phyloP scores from a whole-genome alignment of 1,284 basidiomycete genomes.

The Takashimella tepidaria region DNA sequence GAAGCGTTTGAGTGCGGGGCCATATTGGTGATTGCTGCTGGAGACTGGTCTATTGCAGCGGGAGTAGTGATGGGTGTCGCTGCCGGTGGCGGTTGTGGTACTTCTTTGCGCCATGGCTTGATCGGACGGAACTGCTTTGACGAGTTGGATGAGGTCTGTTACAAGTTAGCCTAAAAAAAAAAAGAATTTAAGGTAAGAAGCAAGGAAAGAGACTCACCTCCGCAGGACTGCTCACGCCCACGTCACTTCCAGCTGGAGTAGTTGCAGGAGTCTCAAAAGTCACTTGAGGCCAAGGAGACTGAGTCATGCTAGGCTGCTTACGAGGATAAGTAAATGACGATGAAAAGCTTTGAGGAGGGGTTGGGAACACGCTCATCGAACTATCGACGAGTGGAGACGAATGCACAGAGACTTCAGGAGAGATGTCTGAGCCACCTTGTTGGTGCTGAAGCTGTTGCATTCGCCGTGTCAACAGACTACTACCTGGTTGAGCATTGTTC shows the following conservation, averaged over 20 bases:
- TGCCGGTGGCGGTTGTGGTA: slow-evolving; percentile 17
- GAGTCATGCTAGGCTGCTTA: slow-evolving; percentile 3
- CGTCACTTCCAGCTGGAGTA: slow-evolving; percentile 32
- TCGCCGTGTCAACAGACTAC: slow-evolving; percentile 31
- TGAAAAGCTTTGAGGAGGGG: slow-evolving; percentile 17
- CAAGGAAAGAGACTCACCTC: slow-evolving; percentile 19
- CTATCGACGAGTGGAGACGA: background rate
- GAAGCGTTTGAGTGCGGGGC: slow-evolving; percentile 1
- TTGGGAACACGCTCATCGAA: slow-evolving; percentile 9
- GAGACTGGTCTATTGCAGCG: slow-evolving; percentile 6
- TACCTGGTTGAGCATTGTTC: background rate
- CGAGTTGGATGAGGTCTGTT: slow-evolving; percentile 8
- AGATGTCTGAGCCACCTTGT: slow-evolving; percentile 2
- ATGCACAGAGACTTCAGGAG: slow-evolving; percentile 1
- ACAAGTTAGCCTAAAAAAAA: too few species aligned
- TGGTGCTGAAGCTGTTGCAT: slow-evolving; percentile 24
- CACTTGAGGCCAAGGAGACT: slow-evolving; percentile 20
- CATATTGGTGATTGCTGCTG: slow-evolving; percentile 2
- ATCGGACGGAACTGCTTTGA: slow-evolving; percentile 15
- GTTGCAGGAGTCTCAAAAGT: slow-evolving; percentile 30
- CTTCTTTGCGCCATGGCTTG: slow-evolving; percentile 21
- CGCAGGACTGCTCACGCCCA: slow-evolving; percentile 26
- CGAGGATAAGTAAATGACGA: slow-evolving; percentile 7
- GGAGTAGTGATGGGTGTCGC: slow-evolving; percentile 9
- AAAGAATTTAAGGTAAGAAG: background rate